Conservation (phyloP, 2,329 filamentous ascomycete genomes). For the Fusarium luffae region DNA sequence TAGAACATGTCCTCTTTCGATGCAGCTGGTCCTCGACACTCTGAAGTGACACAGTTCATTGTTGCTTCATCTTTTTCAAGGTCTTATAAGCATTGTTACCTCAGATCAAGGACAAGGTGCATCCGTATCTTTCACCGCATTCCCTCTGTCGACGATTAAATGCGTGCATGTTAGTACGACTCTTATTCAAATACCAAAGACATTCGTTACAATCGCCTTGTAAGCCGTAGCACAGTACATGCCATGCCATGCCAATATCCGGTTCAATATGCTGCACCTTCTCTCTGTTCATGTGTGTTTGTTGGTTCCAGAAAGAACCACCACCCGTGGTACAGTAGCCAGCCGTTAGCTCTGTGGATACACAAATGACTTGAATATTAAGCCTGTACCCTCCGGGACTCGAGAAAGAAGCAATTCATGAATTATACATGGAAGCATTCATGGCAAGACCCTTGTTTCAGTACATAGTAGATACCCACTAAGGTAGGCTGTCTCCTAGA, state of each 20-base stretch:
- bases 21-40: not conserved
- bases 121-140: slow-evolving; percentile 31
- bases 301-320: not conserved
- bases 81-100: slow-evolving; percentile 22
- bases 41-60: slow-evolving; percentile 9
- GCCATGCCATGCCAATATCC: slow-evolving; percentile 14
- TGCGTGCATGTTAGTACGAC: not conserved
- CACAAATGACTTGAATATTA: not conserved
- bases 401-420: not conserved
- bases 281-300: not conserved
- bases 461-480: not conserved
- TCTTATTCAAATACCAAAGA: not conserved
- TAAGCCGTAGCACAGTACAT: not conserved
- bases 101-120: slow-evolving; percentile 29
- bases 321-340: not conserved
- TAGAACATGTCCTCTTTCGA: not conserved
- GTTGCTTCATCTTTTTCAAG: slow-evolving; percentile 31
- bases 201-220: not conserved
- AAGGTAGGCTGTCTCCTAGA: slow-evolving; percentile 3
- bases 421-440: not conserved
- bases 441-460: slow-evolving; percentile 15
- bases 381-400: not conserved
- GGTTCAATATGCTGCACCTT: slow-evolving; percentile 6
- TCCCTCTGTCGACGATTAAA: not conserved
- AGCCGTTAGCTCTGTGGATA: not conserved